Evolutionary conservation across 169 alveolate genomes (phyloP).

Genomic region (Cryptosporidium andersoni): DNA sequence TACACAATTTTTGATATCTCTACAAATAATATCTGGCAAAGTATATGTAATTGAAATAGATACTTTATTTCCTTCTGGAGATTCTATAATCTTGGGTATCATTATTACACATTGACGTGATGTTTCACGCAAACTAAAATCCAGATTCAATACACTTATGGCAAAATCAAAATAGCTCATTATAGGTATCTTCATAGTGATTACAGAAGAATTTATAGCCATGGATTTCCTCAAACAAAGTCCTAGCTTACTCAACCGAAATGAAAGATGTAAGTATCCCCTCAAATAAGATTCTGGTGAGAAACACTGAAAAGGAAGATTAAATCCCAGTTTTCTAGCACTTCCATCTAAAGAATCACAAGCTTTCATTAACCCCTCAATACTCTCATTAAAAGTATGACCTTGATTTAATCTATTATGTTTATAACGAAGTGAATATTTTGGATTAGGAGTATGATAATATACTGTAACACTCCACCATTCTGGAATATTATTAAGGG

Average conservation of each 20-base stretch:
- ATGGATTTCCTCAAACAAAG: constrained; percentile 52
- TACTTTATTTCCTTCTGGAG: neutral
- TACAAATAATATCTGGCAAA: constrained; percentile 5
- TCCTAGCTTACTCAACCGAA: constrained; percentile 40
- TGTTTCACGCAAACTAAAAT: neutral
- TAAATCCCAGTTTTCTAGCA: constrained; percentile 40
- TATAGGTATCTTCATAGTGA: neutral
- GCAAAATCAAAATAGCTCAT: constrained; percentile 57
- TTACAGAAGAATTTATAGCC: constrained; percentile 10
- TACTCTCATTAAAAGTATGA: constrained; percentile 47
- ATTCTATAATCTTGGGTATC: constrained; percentile 8
- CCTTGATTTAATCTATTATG: constrained; percentile 49
- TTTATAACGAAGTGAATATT: constrained; percentile 26
- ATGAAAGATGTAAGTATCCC: constrained; percentile 54
- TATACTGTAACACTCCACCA: constrained; percentile 63
- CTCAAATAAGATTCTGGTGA: constrained; percentile 66
- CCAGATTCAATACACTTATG: constrained; percentile 12
- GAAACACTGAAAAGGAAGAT: constrained; percentile 17
- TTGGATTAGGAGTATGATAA: constrained; percentile 26
- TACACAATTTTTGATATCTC: constrained; percentile 27
- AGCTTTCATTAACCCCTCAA: constrained; percentile 57
- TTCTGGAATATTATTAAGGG: constrained; percentile 27
- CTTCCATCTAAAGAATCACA: constrained; percentile 33
- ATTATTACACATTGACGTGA: constrained; percentile 1
- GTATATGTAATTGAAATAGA: neutral